Evolutionary conservation across 345 rosid genomes (phyloP), one percentile per base, ranked within the genome.

Genomic region (Eutrema japonicum): DNA sequence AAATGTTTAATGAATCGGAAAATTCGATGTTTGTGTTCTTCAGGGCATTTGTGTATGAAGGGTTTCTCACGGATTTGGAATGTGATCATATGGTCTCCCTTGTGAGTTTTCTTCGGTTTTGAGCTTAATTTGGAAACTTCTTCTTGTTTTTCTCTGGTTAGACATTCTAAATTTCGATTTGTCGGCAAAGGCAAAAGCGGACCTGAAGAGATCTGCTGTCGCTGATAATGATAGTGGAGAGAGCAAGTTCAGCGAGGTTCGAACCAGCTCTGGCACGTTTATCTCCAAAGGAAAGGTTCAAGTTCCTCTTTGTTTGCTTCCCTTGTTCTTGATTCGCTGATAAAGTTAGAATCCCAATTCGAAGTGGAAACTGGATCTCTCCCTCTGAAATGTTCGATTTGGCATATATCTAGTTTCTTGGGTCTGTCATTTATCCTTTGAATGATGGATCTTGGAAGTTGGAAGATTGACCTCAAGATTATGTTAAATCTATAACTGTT

Each of bases 181-280:
- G 37, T 55, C 42, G 59, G 59, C 11, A 71, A 73, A 60, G 97
- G 98, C 97, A 42, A 89, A 88, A 84, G 70, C 89, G 64, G 85
- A 82, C 85, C 82, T 94, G 68, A 89, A 91, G 90, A 89, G 97
- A 86, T 86, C 95, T 13, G 92, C 98, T 0, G 98, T 94, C 6
- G 98, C 98, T 8, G 97, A 94, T 84, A 88, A 91, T 63, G 22
- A 74, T 47, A 91, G 88, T 57, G 98, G 97, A 52, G 75, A 88
- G 83, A 87, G 96, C 81, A 82, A 84, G 79, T 84, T 88, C 18
- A 91, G 96, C 57, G 88, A 94, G 65, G 98, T 94, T 75, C 81
- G 97, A 36, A 94, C 98, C 8, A 94, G 98, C 81, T 94, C 98
- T 10, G 98, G 98, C 53, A 94, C 88, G 81, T 94, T 94, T 70